Evolutionary conservation across 371 early-diverging fungal genomes (phyloP).

Genomic region (Mucor lusitanicus): DNA sequence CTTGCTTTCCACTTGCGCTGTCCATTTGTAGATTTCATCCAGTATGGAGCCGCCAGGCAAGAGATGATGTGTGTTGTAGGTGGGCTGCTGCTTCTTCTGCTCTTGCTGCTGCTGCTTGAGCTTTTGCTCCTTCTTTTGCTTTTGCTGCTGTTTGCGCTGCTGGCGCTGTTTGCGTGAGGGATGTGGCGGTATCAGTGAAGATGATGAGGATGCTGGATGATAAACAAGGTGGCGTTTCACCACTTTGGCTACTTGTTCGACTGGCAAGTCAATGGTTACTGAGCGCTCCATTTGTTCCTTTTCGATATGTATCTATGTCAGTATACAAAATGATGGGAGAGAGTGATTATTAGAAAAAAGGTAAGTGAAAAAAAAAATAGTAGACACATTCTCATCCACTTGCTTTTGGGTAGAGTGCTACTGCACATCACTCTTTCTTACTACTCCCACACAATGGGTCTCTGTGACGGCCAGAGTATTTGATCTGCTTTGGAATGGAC

Average conservation of each 20-base stretch:
- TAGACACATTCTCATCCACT: background rate
- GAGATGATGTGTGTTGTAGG: slow-evolving; percentile 41
- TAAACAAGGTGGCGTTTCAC: slow-evolving; percentile 72
- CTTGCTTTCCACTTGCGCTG: slow-evolving; percentile 70
- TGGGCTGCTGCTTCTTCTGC: slow-evolving; percentile 19
- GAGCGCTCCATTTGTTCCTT: slow-evolving; percentile 39
- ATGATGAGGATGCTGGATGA: slow-evolving; percentile 43
- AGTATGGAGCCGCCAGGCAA: slow-evolving; percentile 81
- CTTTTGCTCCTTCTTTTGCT: slow-evolving; percentile 17
- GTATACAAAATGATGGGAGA: background rate
- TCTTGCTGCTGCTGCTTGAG: slow-evolving; percentile 33
- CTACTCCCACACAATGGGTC: background rate
- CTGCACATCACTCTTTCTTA: background rate
- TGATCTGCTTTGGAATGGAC: background rate
- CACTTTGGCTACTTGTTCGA: slow-evolving; percentile 71
- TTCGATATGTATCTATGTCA: background rate
- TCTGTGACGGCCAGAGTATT: background rate
- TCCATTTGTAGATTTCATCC: slow-evolving; percentile 92
- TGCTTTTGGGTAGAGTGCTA: background rate
- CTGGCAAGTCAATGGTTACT: slow-evolving; percentile 60
- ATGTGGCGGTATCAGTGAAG: slow-evolving; percentile 28
- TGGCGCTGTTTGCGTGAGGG: slow-evolving; percentile 25
- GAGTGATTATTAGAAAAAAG: background rate
- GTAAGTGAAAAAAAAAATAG: background rate
- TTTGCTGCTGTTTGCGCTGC: slow-evolving; percentile 35